Conservation (phyloP, 495 filamentous ascomycete species). For the Copromyces sp. region DNA sequence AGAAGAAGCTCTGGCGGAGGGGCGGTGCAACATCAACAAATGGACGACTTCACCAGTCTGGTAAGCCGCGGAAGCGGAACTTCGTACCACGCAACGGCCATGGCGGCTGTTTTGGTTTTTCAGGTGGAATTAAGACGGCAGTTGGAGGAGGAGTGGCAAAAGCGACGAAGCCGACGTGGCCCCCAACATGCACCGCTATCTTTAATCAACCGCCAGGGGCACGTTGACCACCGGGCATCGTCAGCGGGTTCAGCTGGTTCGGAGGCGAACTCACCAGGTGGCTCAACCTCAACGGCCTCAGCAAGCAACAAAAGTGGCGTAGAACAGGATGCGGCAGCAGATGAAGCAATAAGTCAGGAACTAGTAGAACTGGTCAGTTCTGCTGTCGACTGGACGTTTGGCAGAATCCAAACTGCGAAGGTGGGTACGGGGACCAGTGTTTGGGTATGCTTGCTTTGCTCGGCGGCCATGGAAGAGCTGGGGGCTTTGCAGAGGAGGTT, state of each 20-base stretch:
- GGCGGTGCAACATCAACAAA: slow-evolving; percentile 3
- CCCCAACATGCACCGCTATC: neutral
- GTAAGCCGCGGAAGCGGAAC: slow-evolving; percentile 36
- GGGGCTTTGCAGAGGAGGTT: neutral
- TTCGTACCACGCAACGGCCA: slow-evolving; percentile 32
- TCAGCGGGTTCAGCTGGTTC: neutral
- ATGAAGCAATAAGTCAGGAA: neutral
- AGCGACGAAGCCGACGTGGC: neutral
- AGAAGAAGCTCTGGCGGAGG: neutral
- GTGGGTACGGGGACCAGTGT: neutral
- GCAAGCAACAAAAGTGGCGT: neutral
- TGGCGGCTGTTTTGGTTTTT: slow-evolving; percentile 35
- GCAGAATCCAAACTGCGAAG: neutral
- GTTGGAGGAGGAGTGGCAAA: slow-evolving; percentile 39
- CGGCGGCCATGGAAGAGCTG: neutral
- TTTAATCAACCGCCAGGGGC: neutral
- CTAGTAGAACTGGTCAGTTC: neutral
- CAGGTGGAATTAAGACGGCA: slow-evolving; percentile 39
- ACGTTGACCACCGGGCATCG: neutral
- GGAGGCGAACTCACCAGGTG: neutral
- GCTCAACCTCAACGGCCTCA: neutral
- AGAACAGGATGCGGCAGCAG: neutral
- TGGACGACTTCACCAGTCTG: slow-evolving; percentile 33
- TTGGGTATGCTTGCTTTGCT: neutral
- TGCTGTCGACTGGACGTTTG: neutral